Evolutionary conservation across 176 grass and related monocot species (phyloP).

Genomic region (Triticum urartu): DNA sequence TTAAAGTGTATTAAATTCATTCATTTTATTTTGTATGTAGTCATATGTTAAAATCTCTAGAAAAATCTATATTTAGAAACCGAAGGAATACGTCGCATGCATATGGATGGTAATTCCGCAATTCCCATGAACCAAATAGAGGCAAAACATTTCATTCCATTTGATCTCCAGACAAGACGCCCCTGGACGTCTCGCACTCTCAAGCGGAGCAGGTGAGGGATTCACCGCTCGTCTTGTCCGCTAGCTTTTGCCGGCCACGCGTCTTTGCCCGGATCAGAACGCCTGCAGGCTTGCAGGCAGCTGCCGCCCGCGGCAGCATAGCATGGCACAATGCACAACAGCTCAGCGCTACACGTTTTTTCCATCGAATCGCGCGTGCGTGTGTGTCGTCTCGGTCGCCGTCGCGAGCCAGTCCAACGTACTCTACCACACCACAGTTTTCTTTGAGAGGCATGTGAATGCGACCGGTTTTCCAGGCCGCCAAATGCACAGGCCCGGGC

Average conservation of each 20-base stretch:
- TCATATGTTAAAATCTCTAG: too few relatives aligned
- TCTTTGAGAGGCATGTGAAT: neutral
- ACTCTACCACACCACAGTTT: neutral
- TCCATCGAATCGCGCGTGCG: too few relatives aligned
- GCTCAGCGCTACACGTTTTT: neutral
- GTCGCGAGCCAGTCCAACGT: neutral
- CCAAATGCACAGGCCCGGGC: neutral
- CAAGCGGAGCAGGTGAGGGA: neutral
- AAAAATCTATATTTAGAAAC: too few relatives aligned
- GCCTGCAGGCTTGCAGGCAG: neutral
- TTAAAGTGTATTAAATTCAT: too few relatives aligned
- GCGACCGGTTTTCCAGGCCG: neutral
- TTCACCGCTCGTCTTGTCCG: neutral
- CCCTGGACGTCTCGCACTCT: too few relatives aligned
- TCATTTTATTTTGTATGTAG: too few relatives aligned
- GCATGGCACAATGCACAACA: neutral
- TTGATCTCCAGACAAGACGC: too few relatives aligned
- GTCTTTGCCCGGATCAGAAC: neutral
- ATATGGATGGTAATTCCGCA: too few relatives aligned
- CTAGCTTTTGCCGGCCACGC: neutral
- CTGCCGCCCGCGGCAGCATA: neutral
- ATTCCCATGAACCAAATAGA: too few relatives aligned
- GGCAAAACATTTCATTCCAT: too few relatives aligned
- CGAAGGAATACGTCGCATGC: too few relatives aligned
- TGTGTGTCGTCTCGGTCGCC: neutral